A percentile compares a stretch with the other conserved stretches of the same genome.
phyloP scores from a whole-genome alignment of 768 basidiomycete genomes.

The Royoungia palumana region DNA sequence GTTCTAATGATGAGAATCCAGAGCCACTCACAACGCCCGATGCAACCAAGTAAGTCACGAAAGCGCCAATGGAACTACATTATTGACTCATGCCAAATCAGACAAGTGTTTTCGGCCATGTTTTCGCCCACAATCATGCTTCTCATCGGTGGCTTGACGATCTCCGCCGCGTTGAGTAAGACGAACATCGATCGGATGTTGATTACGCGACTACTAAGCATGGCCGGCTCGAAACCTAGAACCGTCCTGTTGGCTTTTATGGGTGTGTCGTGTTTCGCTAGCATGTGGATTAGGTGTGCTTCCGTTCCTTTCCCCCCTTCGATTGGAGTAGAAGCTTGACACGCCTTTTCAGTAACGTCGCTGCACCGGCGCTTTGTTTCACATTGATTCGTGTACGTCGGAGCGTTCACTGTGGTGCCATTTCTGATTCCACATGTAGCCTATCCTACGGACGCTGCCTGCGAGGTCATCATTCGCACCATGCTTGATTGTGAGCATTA shows the following conservation, averaged over 20 bases:
- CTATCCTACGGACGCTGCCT: constrained; percentile 88
- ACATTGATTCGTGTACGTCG: constrained; percentile 82
- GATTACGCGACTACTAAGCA: constrained; percentile 84
- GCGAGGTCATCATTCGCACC: constrained; percentile 84
- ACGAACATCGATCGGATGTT: constrained; percentile 90
- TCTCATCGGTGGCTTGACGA: constrained; percentile 95
- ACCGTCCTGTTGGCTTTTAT: constrained; percentile 91
- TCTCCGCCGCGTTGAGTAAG: constrained; percentile 93
- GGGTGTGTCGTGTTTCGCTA: constrained; percentile 95
- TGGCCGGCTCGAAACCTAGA: constrained; percentile 86
- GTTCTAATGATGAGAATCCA: constrained; percentile 45
- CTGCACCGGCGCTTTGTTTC: constrained; percentile 96
- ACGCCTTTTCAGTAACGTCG: constrained; percentile 70
- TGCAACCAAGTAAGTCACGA: constrained; percentile 75
- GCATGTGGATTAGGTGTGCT: constrained; percentile 95
- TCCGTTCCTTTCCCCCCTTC: background rate
- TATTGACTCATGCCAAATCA: constrained; percentile 28
- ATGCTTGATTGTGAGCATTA: constrained; percentile 75
- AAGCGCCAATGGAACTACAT: background rate
- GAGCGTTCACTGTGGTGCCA: background rate
- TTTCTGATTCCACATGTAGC: constrained; percentile 45
- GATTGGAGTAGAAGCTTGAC: constrained; percentile 4
- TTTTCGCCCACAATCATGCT: constrained; percentile 99
- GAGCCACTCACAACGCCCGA: constrained; percentile 52
- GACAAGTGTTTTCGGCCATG: constrained; percentile 92